Evolutionary conservation across 2,329 filamentous ascomycete species (phyloP).

Genomic region (Phialophora macrospora): DNA sequence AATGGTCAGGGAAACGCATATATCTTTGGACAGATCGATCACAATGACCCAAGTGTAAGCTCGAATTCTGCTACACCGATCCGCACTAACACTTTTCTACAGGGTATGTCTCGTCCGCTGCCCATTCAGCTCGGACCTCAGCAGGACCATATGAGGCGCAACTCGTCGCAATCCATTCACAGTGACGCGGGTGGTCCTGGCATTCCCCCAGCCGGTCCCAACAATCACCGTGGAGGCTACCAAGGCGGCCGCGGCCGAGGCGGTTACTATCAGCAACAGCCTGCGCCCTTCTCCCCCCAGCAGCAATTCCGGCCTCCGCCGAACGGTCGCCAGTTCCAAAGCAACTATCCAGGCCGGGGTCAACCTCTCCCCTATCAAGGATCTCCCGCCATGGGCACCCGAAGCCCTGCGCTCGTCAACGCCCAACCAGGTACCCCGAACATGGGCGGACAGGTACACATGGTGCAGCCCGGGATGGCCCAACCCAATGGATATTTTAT

Average conservation of each 20-base stretch:
- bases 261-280: slow-evolving; percentile 56
- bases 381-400: slow-evolving; percentile 68
- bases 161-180: slow-evolving; percentile 83
- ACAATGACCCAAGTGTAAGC: slow-evolving; percentile 73
- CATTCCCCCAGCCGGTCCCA: slow-evolving; percentile 50
- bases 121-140: slow-evolving; percentile 65
- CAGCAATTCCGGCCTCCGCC: slow-evolving; percentile 58
- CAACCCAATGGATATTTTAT: slow-evolving; percentile 63
- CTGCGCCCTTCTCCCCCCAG: slow-evolving; percentile 59
- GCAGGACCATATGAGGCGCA: slow-evolving; percentile 78
- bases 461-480: slow-evolving; percentile 65
- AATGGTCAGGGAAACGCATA: slow-evolving; percentile 72
- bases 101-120: slow-evolving; percentile 70
- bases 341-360: slow-evolving; percentile 50
- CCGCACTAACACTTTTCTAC: slow-evolving; percentile 22
- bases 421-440: slow-evolving; percentile 69
- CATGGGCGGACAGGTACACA: slow-evolving; percentile 70
- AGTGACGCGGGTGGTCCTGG: slow-evolving; percentile 70
- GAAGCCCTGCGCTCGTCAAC: slow-evolving; percentile 68
- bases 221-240: slow-evolving; percentile 60
- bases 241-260: slow-evolving; percentile 61
- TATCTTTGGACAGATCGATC: slow-evolving; percentile 76
- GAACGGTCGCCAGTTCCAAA: slow-evolving; percentile 58
- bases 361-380: slow-evolving; percentile 60
- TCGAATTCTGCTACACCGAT: slow-evolving; percentile 33